A percentile compares a stretch with the other conserved stretches of the same genome.
Conservation (phyloP, 2,329 filamentous ascomycete genomes). For the Aureobasidium sp. region DNA sequence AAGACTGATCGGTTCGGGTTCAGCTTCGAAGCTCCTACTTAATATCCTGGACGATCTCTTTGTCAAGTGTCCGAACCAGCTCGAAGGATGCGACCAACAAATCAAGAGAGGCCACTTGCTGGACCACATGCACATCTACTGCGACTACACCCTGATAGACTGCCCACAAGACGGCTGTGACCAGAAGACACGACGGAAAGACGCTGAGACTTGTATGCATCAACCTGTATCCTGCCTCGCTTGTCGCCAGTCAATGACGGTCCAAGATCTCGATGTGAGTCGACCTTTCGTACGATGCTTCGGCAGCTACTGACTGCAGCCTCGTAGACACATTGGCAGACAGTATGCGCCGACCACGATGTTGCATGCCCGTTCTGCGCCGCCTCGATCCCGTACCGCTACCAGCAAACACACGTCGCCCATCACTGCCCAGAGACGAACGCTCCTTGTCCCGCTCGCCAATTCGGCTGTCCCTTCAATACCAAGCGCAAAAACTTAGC, state of each 20-base stretch:
- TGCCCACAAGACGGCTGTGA: conserved; percentile 45
- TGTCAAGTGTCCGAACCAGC: conserved; percentile 49
- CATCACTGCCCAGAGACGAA: conserved; percentile 34
- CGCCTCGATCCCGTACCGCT: conserved; percentile 32
- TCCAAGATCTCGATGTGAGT: conserved; percentile 44
- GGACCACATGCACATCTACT: conserved; percentile 53
- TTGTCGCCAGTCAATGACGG: conserved; percentile 45
- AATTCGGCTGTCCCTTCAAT: conserved; percentile 35
- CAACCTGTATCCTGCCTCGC: conserved; percentile 42
- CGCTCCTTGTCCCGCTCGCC: conserved; percentile 35
- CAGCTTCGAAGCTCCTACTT: conserved; percentile 44
- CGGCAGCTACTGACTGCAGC: not conserved
- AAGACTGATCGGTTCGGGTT: conserved; percentile 28
- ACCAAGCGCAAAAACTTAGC: conserved; percentile 32
- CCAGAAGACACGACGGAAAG: conserved; percentile 45
- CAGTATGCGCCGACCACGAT: conserved; percentile 43
- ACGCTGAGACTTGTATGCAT: conserved; percentile 48
- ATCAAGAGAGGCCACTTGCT: conserved; percentile 49
- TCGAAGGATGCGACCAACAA: conserved; percentile 45
- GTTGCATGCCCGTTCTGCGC: conserved; percentile 36
- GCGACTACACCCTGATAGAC: conserved; percentile 45
- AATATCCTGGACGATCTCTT: conserved; percentile 55
- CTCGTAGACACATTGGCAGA: conserved; percentile 22
- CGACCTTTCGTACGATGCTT: not conserved
- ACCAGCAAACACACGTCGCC: conserved; percentile 33